These are phyloP conservation scores for Saxispiralis lemnorum DNA, from an alignment of 495 filamentous ascomycete species.

Conservation along the genomic window DNA sequence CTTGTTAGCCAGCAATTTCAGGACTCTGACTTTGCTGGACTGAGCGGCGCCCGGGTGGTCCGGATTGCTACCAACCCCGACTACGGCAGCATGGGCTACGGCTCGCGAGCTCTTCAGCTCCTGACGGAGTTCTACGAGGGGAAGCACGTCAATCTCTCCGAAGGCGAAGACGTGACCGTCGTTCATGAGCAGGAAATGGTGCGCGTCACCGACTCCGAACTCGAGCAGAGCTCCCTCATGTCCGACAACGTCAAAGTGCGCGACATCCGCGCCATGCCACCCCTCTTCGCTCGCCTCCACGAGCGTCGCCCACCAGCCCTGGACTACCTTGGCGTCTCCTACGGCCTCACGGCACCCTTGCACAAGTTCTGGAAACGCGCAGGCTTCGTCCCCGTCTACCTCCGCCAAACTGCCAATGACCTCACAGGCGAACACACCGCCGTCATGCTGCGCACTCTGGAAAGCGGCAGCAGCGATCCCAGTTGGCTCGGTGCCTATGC, in stretches of 20 bases:
- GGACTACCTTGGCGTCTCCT: constrained; percentile 90
- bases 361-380: constrained; percentile 94
- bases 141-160: constrained; percentile 65
- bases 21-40: constrained; percentile 84
- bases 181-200: constrained; percentile 41
- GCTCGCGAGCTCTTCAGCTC: constrained; percentile 67
- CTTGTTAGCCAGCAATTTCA: constrained; percentile 96
- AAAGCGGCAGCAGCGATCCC: constrained; percentile 38
- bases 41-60: constrained; percentile 83
- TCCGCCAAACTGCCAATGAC: constrained; percentile 89
- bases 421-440: constrained; percentile 94
- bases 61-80: constrained; percentile 95
- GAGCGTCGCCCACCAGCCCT: constrained; percentile 65
- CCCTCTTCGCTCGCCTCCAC: constrained; percentile 73
- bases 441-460: constrained; percentile 76
- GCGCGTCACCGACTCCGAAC: constrained; percentile 68
- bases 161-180: constrained; percentile 19
- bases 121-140: constrained; percentile 87
- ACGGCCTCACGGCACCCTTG: constrained; percentile 70
- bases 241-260: constrained; percentile 79
- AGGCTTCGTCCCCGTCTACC: constrained; percentile 76
- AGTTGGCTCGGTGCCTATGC: constrained; percentile 81
- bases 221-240: constrained; percentile 58
- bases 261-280: constrained; percentile 80
- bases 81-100: constrained; percentile 87